Evolutionary conservation across 176 grass and related monocot species (phyloP).

Genomic region (Miscanthus lutarioriparius): DNA sequence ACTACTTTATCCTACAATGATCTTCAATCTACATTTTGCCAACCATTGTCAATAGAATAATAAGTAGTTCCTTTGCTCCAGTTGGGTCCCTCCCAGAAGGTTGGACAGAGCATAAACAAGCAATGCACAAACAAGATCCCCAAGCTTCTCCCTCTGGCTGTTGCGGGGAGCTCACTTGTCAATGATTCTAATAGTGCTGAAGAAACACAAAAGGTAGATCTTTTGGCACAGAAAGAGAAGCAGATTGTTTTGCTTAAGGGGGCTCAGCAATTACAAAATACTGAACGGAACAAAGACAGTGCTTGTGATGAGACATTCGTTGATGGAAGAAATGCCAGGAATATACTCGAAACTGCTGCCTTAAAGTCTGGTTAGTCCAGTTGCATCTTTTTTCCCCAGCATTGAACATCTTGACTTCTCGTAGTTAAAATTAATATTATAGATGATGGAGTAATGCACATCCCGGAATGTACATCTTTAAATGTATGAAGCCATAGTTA

Average conservation of each 20-base stretch:
- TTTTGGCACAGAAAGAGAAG: constrained; percentile 33
- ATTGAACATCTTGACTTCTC: constrained; percentile 4
- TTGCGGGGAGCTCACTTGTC: constrained; percentile 31
- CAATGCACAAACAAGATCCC: constrained; percentile 36
- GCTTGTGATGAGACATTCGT: constrained; percentile 24
- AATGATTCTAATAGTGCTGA: constrained; percentile 28
- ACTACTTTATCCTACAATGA: constrained; percentile 4
- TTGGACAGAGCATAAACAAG: constrained; percentile 33
- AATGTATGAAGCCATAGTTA: not conserved
- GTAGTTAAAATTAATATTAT: not conserved
- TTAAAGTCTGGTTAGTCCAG: constrained; percentile 51
- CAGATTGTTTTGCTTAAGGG: constrained; percentile 15
- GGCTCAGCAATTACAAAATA: constrained; percentile 13
- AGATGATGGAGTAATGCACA: not conserved
- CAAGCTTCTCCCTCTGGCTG: constrained; percentile 25
- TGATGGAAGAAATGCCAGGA: constrained; percentile 20
- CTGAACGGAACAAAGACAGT: constrained; percentile 25
- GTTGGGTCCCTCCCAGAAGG: constrained; percentile 28
- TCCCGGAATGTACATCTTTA: not conserved
- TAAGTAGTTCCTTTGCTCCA: constrained; percentile 21
- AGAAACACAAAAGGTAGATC: constrained; percentile 19
- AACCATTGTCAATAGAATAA: constrained; percentile 23
- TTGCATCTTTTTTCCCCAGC: not conserved
- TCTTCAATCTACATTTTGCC: constrained; percentile 8
- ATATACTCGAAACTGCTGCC: constrained; percentile 15